Evolutionary conservation across 1,284 basidiomycete genomes (phyloP).

Genomic region (Ceratobasidium sp.): DNA sequence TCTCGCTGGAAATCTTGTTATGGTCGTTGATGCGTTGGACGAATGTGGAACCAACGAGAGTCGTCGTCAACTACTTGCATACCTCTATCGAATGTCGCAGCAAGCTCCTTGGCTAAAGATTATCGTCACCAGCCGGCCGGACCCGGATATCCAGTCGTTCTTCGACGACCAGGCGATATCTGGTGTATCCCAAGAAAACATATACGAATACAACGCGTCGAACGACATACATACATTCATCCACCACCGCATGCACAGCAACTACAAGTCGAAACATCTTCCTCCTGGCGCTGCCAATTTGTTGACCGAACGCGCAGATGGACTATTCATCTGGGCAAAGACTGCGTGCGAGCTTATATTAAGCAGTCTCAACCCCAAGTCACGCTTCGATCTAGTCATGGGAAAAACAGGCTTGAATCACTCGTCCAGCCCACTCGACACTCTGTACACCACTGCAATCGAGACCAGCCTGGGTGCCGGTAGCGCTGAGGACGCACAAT

Average conservation of each 20-base stretch:
- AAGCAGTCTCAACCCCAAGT: constrained; percentile 1
- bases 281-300: no score
- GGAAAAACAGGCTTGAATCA: neutral
- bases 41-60: constrained; percentile 13
- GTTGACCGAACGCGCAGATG: constrained; percentile 18
- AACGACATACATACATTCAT: neutral
- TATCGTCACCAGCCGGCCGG: constrained; percentile 36
- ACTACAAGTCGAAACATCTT: no score
- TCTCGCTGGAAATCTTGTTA: neutral
- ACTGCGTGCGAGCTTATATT: neutral
- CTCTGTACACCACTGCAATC: constrained; percentile 9
- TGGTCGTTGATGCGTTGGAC: constrained; percentile 34
- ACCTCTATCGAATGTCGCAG: neutral
- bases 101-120: neutral
- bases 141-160: neutral
- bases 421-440: neutral
- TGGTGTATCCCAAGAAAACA: neutral
- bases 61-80: neutral
- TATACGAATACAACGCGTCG: neutral
- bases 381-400: neutral
- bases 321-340: constrained; percentile 37
- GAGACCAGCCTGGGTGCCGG: neutral
- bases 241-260: neutral
- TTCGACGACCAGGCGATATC: neutral
- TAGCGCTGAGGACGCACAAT: no score